Conservation (phyloP, 495 filamentous ascomycete genomes). For the Aspergillus olivimuriae region DNA sequence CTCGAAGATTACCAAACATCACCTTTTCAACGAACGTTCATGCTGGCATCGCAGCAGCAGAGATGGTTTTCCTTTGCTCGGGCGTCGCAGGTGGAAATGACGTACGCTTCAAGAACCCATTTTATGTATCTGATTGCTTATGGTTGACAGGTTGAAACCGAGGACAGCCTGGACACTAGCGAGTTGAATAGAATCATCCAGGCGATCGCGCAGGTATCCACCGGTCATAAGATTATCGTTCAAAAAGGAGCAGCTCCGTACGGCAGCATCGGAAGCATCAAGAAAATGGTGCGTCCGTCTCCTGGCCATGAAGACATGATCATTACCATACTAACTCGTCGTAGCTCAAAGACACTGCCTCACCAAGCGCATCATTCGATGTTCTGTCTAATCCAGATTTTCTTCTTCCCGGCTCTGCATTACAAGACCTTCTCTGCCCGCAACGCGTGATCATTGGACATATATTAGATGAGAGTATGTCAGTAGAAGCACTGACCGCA, state of each 20-base stretch:
- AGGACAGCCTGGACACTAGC: too few species aligned
- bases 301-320: constrained; percentile 31
- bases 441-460: constrained; percentile 69
- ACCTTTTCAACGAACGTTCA: constrained; percentile 63
- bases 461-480: constrained; percentile 13
- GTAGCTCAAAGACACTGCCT: constrained; percentile 11
- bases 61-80: constrained; percentile 67
- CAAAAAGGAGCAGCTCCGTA: constrained; percentile 77
- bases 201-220: constrained; percentile 55
- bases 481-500: constrained; percentile 45
- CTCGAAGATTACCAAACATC: constrained; percentile 50
- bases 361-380: constrained; percentile 53
- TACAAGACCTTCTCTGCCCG: constrained; percentile 59
- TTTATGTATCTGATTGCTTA: constrained; percentile 55
- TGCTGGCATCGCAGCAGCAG: constrained; percentile 53
- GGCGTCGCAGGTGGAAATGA: constrained; percentile 43
- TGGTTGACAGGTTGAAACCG: too few species aligned
- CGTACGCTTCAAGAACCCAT: constrained; percentile 22
- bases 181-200: too few species aligned
- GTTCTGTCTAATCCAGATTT: constrained; percentile 79
- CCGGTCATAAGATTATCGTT: constrained; percentile 63
- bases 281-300: constrained; percentile 45
- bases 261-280: constrained; percentile 59
- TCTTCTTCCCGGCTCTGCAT: constrained; percentile 66
- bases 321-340: background rate